Evolutionary conservation across 306 rosid genomes (phyloP).

Genomic region (Delonix regia): DNA sequence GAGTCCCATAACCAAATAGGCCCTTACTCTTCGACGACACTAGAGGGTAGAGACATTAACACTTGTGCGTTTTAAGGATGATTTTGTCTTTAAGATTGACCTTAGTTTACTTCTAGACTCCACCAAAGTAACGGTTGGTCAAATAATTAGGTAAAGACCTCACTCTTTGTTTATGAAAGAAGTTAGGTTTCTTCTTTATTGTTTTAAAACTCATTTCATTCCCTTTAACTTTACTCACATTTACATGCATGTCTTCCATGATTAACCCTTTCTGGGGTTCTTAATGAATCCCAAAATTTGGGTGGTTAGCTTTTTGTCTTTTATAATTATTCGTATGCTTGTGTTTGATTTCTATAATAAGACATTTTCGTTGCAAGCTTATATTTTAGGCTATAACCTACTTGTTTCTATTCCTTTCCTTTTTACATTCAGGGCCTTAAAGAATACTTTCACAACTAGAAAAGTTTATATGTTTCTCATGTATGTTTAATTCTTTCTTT

Average conservation of each 20-base stretch:
- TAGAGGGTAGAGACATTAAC: no score
- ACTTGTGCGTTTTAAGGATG: neutral
- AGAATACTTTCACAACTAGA: no score
- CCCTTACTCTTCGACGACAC: no score
- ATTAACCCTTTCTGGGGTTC: neutral
- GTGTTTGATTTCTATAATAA: neutral
- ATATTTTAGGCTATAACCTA: no score
- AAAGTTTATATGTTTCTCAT: no score
- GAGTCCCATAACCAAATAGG: no score
- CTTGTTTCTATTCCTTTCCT: no score
- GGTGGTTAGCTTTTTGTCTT: neutral
- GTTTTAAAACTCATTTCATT: neutral
- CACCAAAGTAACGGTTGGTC: conserved; percentile 32
- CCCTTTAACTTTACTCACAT: neutral
- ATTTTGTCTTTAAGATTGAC: conserved; percentile 42
- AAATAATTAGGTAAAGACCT: conserved; percentile 45
- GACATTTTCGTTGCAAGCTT: neutral
- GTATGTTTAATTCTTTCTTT: no score
- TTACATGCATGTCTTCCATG: conserved; percentile 37
- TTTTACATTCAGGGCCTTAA: no score
- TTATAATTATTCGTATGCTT: neutral
- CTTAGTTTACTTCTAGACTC: conserved; percentile 43
- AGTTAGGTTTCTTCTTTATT: conserved; percentile 42
- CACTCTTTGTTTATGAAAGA: conserved; percentile 51
- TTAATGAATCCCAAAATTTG: neutral